Evolutionary conservation across 2,329 filamentous ascomycete species (phyloP), one percentile per base, ranked within the genome.

Genomic region (Paracamarosporium sp.): DNA sequence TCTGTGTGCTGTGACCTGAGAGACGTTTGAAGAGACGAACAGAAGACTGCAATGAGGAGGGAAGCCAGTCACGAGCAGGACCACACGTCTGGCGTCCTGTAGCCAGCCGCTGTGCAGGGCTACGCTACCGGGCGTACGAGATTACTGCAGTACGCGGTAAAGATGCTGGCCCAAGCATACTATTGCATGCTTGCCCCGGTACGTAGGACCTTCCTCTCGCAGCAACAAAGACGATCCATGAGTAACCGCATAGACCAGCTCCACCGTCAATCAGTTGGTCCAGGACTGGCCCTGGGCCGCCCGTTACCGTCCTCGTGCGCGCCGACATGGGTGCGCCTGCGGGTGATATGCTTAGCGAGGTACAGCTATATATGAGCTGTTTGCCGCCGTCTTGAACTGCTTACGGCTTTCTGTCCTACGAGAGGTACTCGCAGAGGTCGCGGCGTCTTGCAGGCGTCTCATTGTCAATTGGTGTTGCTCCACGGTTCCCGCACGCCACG

Each of bases 401-500:
- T 28, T 44, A 15, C 22, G 12, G 36, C n/a, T 40, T 22, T 40
- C 36, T 40, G 36, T 38, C 8, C 22, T 20, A 28, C 28, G 24
- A 25, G 46, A 44, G 40, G 11, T 41, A 28, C 28, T 33, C 28
- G 27, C 20, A 46, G 44, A n/a, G n/a, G 44, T 46, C 15, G 44
- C n/a, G n/a, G n/a, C n/a, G n/a, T n/a, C n/a, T 31, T 15, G n/a
- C 22, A 22, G 11, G n/a, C 25, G 47, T 36, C 11, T 6, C 4
- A 8, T 40, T 30, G 33, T 28, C 33, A 40, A 50, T 50, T 40
- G 22, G 30, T 40, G 20, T 51, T 48, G 50, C 20, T 52, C 31
- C 11, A 41, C 33, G 6, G 12, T 17, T 17, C 22, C 24, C 30
- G 56, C 59, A 65, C 28, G n/a, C 52, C 57, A 67, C 30, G 17